A percentile compares a stretch with the other conserved stretches of the same genome.
Conservation (phyloP, 805 yeast genomes). For the Clavispora asparagi region DNA sequence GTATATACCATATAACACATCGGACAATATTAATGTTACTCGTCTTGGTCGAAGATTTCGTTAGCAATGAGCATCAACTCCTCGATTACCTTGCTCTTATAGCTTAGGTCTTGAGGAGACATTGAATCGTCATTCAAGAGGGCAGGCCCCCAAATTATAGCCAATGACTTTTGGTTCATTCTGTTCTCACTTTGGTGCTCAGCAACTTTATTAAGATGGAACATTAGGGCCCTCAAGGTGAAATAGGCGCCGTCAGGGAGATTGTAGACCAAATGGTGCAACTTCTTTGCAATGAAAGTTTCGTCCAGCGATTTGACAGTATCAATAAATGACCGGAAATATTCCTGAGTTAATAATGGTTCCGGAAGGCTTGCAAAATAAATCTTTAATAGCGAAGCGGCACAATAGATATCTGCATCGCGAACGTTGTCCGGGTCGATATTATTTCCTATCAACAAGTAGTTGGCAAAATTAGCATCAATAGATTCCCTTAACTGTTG, state of each 20-base stretch:
- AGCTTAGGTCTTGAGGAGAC: constrained; percentile 68
- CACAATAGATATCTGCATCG: constrained; percentile 79
- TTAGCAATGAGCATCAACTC: constrained; percentile 78
- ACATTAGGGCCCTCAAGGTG: constrained; percentile 76
- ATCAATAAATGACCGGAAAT: constrained; percentile 56
- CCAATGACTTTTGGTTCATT: constrained; percentile 77
- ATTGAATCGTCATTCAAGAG: constrained; percentile 62
- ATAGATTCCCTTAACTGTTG: constrained; percentile 68
- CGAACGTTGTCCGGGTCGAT: constrained; percentile 42
- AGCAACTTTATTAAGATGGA: constrained; percentile 77
- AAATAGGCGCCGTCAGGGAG: constrained; percentile 94
- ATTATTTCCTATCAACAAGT: constrained; percentile 36
- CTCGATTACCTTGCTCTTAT: constrained; percentile 74
- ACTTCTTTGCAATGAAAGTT: constrained; percentile 55
- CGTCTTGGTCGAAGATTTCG: constrained; percentile 56
- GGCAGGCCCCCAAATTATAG: constrained; percentile 95
- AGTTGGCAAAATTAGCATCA: constrained; percentile 69
- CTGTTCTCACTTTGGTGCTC: constrained; percentile 59
- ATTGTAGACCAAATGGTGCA: constrained; percentile 84
- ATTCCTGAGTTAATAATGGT: constrained; percentile 67
- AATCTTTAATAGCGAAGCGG: constrained; percentile 81
- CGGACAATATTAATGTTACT: constrained; percentile 5
- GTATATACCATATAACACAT: neutral
- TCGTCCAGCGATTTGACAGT: constrained; percentile 53
- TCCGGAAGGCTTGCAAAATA: constrained; percentile 85